These are phyloP conservation scores for Haplosporangium sp. DNA, from an alignment of 371 early-diverging fungal genomes.

Conservation along the genomic window DNA sequence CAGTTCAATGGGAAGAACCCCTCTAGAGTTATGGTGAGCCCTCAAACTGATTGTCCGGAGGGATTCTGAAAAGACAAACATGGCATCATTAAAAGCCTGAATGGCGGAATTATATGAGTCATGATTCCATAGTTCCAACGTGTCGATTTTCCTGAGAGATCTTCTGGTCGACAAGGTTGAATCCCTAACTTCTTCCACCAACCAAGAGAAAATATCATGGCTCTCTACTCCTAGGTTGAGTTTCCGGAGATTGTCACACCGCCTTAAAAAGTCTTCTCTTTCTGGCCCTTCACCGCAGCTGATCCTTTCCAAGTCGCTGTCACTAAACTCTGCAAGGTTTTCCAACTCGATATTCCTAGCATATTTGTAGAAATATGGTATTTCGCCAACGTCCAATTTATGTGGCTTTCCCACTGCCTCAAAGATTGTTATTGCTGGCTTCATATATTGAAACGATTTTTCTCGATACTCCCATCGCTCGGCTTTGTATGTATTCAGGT, in stretches of 20 bases:
- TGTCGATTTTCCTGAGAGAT: constrained; percentile 3
- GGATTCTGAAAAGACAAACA: constrained; percentile 5
- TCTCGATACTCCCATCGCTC: neutral
- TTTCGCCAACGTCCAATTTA: neutral
- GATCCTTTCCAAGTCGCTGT: constrained; percentile 2
- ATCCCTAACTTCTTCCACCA: too few species aligned
- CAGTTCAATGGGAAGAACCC: neutral
- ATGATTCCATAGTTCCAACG: neutral
- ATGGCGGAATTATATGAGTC: neutral
- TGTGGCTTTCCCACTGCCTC: neutral
- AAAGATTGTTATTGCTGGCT: neutral
- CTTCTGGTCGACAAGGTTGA: neutral
- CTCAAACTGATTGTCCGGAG: neutral
- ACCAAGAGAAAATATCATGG: constrained; percentile 9
- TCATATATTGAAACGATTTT: neutral
- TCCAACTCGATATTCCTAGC: neutral
- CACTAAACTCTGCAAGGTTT: neutral
- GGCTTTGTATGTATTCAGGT: neutral
- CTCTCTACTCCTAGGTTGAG: constrained; percentile 1
- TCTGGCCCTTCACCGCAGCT: constrained; percentile 7
- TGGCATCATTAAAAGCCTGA: constrained; percentile 16
- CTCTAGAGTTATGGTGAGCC: too few species aligned
- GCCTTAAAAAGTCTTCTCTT: constrained; percentile 10
- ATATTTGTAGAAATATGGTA: neutral
- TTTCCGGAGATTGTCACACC: neutral